Evolutionary conservation across 106 monocot species (phyloP), one percentile per base, ranked within the genome.

Genomic region (Apostasia shenzhenica): DNA sequence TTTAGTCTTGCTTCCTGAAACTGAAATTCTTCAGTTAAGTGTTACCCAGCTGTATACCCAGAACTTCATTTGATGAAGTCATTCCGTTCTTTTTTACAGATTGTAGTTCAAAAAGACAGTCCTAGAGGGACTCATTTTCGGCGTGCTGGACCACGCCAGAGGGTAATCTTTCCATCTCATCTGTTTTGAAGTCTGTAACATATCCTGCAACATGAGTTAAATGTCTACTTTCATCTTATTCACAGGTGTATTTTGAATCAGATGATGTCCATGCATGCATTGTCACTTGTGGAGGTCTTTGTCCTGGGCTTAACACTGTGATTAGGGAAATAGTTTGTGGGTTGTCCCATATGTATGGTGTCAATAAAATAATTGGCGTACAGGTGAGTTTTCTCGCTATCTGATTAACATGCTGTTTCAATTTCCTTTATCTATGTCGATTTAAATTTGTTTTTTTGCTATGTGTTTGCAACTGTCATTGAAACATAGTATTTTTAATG

Each of bases 101-200:
- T 88, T 73, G 81, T 87, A 45, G 80, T 78, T 60, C 84, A 85
- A 45, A 81, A 82, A 67, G 59, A 14, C 59, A 78, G 57, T 53
- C 49, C 75, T 4, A 82, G 77, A 75, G 91, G 91, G 47, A 84
- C 66, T 5, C 84, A 87, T 54, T 91, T 91, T 59, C 82, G 91
- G 44, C 84, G 87, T 45, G 82, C 88, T 68, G 91, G 91, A 9
- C 85, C 91, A 14, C 82, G 88, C 2, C 85, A 91, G 57, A 80
- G 50, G 77, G 91, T 91, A 72, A 45, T 1, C 10, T 47, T 59
- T 58, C 14, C 3, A 3, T 41, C 37, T 40, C 13, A 3, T 13
- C 5, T 8, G 51, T 40, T 41, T 61, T 73, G 79, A 61, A 73
- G 55, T 26, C 26, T 26, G 26, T 26, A 26, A 26, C 26, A 26